These are phyloP conservation scores for Ajuga chamaepitys DNA, from an alignment of 257 asterid species.

Conservation along the genomic window DNA sequence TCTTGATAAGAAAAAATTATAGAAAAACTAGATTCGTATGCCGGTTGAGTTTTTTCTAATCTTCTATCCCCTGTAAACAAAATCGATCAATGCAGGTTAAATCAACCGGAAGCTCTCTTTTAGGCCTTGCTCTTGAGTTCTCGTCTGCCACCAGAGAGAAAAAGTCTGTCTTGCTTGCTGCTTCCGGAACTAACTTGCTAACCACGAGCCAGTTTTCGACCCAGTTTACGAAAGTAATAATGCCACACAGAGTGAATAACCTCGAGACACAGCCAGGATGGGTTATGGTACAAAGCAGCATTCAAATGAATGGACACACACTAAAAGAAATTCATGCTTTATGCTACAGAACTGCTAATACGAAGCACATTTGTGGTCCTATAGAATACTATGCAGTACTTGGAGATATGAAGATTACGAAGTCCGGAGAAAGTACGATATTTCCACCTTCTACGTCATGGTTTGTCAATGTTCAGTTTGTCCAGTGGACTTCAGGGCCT, in stretches of 20 bases:
- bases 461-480: conserved; percentile 36
- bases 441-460: conserved; percentile 65
- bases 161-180: conserved; percentile 51
- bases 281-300: conserved; percentile 52
- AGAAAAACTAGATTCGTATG: no score
- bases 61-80: no score
- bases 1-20: no score
- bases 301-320: conserved; percentile 47
- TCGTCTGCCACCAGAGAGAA: conserved; percentile 30
- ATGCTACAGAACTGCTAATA: conserved; percentile 40
- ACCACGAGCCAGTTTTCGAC: conserved; percentile 49
- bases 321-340: conserved; percentile 53
- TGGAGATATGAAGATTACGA: conserved; percentile 52
- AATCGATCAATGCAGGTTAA: conserved; percentile 47
- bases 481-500: conserved; percentile 39
- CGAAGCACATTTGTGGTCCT: conserved; percentile 15
- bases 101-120: conserved; percentile 44
- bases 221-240: conserved; percentile 36
- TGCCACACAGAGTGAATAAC: conserved; percentile 49
- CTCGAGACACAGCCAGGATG: conserved; percentile 40
- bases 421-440: conserved; percentile 3
- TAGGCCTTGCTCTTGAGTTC: conserved; percentile 62
- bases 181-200: conserved; percentile 45
- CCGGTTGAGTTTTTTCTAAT: no score
- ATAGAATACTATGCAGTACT: conserved; percentile 59